Percentiles rank a stretch among this genome's conserved stretches.
Evolutionary conservation across 495 filamentous ascomycete species (phyloP).

Genomic region (Penicillium manginii): DNA sequence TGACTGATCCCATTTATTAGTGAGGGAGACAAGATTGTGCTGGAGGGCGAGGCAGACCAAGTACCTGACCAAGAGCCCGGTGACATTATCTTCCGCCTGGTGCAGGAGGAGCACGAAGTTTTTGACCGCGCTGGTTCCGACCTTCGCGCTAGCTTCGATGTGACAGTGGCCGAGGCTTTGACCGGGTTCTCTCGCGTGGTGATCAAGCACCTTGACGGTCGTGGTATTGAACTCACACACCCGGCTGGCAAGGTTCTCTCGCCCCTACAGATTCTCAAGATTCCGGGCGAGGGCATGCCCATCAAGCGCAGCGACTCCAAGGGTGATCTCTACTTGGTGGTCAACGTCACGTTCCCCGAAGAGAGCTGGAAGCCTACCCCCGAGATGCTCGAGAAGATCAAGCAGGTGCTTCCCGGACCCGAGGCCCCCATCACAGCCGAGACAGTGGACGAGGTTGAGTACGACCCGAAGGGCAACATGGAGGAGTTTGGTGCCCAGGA

Average conservation of each 20-base stretch:
- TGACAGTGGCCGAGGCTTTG: slow-evolving; percentile 83
- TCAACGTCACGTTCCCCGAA: slow-evolving; percentile 88
- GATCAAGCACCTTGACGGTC: slow-evolving; percentile 89
- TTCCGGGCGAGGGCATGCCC: slow-evolving; percentile 92
- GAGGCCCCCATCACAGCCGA: slow-evolving; percentile 63
- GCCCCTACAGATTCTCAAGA: slow-evolving; percentile 81
- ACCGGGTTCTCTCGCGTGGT: slow-evolving; percentile 90
- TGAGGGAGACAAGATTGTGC: slow-evolving; percentile 84
- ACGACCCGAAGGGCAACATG: slow-evolving; percentile 76
- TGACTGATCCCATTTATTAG: slow-evolving; percentile 29
- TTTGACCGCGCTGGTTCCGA: slow-evolving; percentile 85
- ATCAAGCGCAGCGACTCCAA: slow-evolving; percentile 78
- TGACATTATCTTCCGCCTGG: slow-evolving; percentile 86
- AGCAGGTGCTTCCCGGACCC: slow-evolving; percentile 73
- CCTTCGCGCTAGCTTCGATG: slow-evolving; percentile 73
- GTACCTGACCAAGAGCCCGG: slow-evolving; percentile 88
- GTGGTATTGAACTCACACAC: slow-evolving; percentile 82
- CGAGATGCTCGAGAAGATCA: slow-evolving; percentile 64
- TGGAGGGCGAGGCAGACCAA: slow-evolving; percentile 95
- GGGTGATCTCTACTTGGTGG: slow-evolving; percentile 85
- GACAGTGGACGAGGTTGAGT: slow-evolving; percentile 84
- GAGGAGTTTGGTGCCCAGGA: slow-evolving; percentile 78
- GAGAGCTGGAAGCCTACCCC: slow-evolving; percentile 78
- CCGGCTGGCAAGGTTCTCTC: slow-evolving; percentile 72
- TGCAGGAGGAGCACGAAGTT: slow-evolving; percentile 76